Evolutionary conservation across 345 rosid species (phyloP).

Genomic region (Gossypium rotundifolium): DNA sequence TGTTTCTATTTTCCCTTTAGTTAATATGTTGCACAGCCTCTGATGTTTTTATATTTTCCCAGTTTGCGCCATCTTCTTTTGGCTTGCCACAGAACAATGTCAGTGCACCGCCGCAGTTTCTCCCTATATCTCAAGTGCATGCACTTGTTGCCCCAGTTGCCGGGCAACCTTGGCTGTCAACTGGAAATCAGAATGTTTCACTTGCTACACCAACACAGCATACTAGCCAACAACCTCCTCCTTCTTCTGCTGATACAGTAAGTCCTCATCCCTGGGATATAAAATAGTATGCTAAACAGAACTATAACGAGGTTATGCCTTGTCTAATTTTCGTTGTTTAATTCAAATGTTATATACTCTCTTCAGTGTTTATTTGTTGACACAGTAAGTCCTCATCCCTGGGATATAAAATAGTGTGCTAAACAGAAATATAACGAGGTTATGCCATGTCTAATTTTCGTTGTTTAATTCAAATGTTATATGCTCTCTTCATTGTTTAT

Average conservation of each 20-base stretch:
- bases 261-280: conserved; percentile 16
- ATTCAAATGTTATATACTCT: background rate
- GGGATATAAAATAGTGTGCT: background rate
- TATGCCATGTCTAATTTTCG: background rate
- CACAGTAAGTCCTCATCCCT: conserved; percentile 34
- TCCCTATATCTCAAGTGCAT: conserved; percentile 55
- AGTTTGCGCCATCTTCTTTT: conserved; percentile 60
- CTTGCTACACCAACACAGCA: conserved; percentile 43
- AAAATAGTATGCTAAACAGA: background rate
- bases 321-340: background rate
- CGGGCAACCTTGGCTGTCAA: conserved; percentile 59
- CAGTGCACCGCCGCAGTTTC: conserved; percentile 40
- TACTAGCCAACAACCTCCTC: conserved; percentile 49
- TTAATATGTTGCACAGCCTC: conserved; percentile 5
- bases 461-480: background rate
- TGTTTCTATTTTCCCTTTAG: conserved; percentile 9
- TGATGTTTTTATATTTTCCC: conserved; percentile 12
- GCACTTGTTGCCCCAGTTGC: conserved; percentile 34
- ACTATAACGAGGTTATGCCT: background rate
- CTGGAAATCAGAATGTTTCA: conserved; percentile 47
- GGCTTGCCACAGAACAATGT: conserved; percentile 57
- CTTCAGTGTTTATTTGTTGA: conserved; percentile 18
- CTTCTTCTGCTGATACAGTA: conserved; percentile 52
- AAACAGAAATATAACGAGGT: background rate
- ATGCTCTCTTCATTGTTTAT: background rate